Evolutionary conservation across 202 grass and related monocot genomes (phyloP), one percentile per base, ranked within the genome.

Genomic region (Setaria italica): DNA sequence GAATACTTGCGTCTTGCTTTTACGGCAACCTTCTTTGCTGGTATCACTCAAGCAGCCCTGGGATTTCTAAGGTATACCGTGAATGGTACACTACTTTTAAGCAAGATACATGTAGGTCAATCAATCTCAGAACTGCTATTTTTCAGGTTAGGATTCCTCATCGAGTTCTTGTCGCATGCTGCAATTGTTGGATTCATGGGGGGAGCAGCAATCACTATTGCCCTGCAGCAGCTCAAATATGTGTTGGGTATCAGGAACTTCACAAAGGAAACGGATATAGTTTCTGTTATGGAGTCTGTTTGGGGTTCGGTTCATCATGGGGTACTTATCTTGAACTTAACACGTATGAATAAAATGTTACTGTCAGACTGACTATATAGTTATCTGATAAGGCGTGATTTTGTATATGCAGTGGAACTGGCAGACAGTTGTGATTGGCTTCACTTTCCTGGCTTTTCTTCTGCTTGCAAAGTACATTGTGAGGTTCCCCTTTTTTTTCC

Each of bases 181-280:
- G 97, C 97, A 39, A 96, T 99, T 79, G 90, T 99, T 1, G 97
- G 97, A 51, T 99, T 99, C 83, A 99, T 96, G 97, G 94, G 85
- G 32, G 97, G 97, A 79, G 92, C 97, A 80, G 97, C 97, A 59
- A 88, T 99, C 56, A 99, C 94, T 43, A 99, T 99, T 85, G 94
- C 97, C 8, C 90, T 99, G 59, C 97, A 96, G 70, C 97, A 99
- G 84, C 87, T 99, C 14, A 99, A 99, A 78, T 86, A 85, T 50
- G 89, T 99, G 59, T 85, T 99, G 64, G 97, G 97, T 41, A 96
- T 96, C 39, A 79, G 4, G 57, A 87, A 90, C 15, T 99, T 99
- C 70, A 99, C 97, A 11, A 99, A 86, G 81, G 90, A 96, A 66
- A 94, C 91, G 17, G 97, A 96, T 66, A 96, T 99, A 21, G 72